A percentile compares a stretch with the other conserved stretches of the same genome.
Evolutionary conservation across 2,329 filamentous ascomycete genomes (phyloP).

Genomic region (Seiridium unicorne): DNA sequence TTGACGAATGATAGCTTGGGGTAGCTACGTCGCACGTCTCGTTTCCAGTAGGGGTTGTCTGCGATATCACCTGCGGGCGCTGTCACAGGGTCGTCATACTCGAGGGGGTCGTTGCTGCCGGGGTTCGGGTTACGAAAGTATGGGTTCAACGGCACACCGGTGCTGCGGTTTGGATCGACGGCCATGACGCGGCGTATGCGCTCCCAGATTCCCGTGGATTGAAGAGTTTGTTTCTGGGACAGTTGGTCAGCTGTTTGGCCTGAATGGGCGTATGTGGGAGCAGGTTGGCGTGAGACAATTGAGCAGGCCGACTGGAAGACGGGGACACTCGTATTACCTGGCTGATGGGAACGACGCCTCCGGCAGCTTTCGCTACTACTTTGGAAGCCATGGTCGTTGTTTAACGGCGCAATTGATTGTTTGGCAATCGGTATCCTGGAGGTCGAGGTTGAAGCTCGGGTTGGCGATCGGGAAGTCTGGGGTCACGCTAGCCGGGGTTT

Average conservation of each 20-base stretch:
- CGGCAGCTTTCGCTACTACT: constrained; percentile 54
- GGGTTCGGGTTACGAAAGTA: constrained; percentile 87
- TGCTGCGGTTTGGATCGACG: constrained; percentile 84
- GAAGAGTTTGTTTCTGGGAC: constrained; percentile 88
- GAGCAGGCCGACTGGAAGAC: not conserved
- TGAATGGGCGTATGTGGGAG: not conserved
- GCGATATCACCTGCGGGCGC: constrained; percentile 82
- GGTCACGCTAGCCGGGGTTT: constrained; percentile 5
- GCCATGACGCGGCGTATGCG: constrained; percentile 73
- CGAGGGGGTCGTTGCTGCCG: constrained; percentile 65
- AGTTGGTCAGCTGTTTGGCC: not conserved
- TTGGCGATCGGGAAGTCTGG: constrained; percentile 1
- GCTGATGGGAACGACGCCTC: constrained; percentile 53
- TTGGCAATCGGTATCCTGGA: constrained; percentile 9
- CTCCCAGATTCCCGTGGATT: constrained; percentile 88
- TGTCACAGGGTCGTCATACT: constrained; percentile 81
- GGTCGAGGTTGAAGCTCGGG: not conserved
- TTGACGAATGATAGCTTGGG: constrained; percentile 75
- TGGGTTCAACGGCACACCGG: constrained; percentile 88
- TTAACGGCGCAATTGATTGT: constrained; percentile 15
- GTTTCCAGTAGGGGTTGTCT: constrained; percentile 96
- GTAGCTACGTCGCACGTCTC: constrained; percentile 81
- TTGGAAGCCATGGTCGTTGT: constrained; percentile 59
- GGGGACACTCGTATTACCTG: constrained; percentile 43
- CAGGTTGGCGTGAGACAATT: not conserved